Conservation (phyloP, 257 asterid genomes). For the Petrea volubilis region DNA sequence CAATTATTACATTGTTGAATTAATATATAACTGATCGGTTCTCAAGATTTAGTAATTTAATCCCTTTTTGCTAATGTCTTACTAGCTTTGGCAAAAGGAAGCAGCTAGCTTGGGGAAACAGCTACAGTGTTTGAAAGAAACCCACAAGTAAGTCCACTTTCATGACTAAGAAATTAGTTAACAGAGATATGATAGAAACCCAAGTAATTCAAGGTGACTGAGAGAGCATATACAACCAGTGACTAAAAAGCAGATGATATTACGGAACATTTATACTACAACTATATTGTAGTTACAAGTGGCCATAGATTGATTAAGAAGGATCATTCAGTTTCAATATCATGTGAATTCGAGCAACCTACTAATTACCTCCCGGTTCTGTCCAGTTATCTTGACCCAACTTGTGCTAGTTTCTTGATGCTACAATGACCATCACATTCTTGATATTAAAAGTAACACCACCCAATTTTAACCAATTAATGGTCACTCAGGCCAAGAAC, state of each 20-base stretch:
- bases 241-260: not conserved
- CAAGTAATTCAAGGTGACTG: not conserved
- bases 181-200: not conserved
- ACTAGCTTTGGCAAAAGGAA: conserved; percentile 52
- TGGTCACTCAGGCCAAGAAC: not conserved
- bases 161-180: not conserved
- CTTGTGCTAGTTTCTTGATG: not conserved
- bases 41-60: conserved; percentile 4
- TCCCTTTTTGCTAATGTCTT: conserved; percentile 8
- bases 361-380: too few relatives aligned
- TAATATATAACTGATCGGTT: not conserved
- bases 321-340: not conserved
- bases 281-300: not conserved
- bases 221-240: not conserved
- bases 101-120: conserved; percentile 52
- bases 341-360: not conserved
- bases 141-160: conserved; percentile 37
- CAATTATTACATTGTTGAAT: not conserved
- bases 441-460: not conserved
- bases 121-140: conserved; percentile 49
- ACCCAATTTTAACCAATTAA: not conserved
- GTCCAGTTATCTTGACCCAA: not conserved
- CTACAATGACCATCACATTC: not conserved
- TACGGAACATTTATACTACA: not conserved
- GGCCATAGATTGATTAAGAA: not conserved